phyloP scores from a whole-genome alignment of 805 yeast species.

The Candida golubevii region DNA sequence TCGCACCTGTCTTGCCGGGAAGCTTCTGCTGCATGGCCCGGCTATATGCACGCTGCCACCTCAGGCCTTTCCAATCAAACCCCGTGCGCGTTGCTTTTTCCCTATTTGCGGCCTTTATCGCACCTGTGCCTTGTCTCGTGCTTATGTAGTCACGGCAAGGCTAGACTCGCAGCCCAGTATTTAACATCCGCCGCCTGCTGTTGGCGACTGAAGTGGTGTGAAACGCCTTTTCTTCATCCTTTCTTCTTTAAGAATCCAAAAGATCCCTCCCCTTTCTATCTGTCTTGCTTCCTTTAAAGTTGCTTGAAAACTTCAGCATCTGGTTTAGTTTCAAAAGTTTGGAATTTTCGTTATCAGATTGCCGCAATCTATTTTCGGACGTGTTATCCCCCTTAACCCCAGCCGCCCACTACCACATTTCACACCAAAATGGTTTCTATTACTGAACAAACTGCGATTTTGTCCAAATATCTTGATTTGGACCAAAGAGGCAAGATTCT shows the following conservation, averaged over 20 bases:
- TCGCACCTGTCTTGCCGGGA: conserved; percentile 6
- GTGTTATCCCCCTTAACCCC: too few species aligned
- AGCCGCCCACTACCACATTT: too few species aligned
- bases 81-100: conserved; percentile 12
- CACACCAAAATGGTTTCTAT: conserved; percentile 31
- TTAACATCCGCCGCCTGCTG: neutral
- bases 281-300: too few species aligned
- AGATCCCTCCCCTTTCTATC: too few species aligned
- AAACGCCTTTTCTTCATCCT: neutral
- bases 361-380: too few species aligned
- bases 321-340: too few species aligned
- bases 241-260: neutral
- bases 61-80: conserved; percentile 4
- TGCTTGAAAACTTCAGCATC: too few species aligned
- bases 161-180: neutral
- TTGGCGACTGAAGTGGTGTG: too few species aligned
- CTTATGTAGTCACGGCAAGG: neutral
- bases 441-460: conserved; percentile 69
- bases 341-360: too few species aligned
- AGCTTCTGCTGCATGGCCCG: conserved; percentile 3
- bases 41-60: neutral
- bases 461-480: conserved; percentile 77
- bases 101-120: conserved; percentile 6
- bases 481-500: conserved; percentile 82
- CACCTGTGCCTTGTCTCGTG: conserved; percentile 2